These are phyloP conservation scores for Nannochloropsis granulata DNA, from an alignment of 108 stramenopile genomes.

Conservation along the genomic window DNA sequence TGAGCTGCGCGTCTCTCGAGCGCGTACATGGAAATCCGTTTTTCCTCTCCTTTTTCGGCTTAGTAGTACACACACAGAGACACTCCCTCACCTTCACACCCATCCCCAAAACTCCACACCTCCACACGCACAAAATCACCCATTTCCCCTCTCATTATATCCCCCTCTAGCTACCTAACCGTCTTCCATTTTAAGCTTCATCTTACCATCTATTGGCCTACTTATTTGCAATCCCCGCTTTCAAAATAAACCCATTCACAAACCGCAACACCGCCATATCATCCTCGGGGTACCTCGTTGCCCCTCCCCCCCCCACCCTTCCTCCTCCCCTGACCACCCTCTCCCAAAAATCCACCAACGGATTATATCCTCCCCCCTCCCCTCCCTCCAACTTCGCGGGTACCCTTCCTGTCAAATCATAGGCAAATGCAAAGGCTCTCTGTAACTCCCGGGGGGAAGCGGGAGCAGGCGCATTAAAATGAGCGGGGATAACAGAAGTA, in stretches of 20 bases:
- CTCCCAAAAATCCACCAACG: background rate
- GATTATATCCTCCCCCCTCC: background rate
- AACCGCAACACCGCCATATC: conserved; percentile 13
- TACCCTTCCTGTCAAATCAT: background rate
- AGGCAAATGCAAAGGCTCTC: conserved; percentile 15
- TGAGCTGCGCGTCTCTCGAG: too few species aligned
- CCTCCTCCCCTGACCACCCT: background rate
- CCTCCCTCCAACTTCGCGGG: background rate
- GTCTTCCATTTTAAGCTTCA: too few species aligned
- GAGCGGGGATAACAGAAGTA: background rate
- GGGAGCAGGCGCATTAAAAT: conserved; percentile 1
- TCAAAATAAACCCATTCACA: conserved; percentile 22
- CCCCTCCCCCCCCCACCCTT: background rate
- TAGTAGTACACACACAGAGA: too few species aligned
- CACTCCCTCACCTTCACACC: too few species aligned
- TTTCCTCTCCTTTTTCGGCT: too few species aligned
- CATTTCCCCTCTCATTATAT: too few species aligned
- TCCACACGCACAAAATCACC: too few species aligned
- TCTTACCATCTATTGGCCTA: background rate
- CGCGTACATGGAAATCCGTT: too few species aligned
- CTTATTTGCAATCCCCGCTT: conserved; percentile 9
- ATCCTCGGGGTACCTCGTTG: conserved; percentile 1
- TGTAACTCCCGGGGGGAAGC: conserved; percentile 6
- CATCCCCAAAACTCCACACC: too few species aligned
- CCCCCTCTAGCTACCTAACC: too few species aligned